Percentiles rank a stretch among this genome's conserved stretches.
phyloP scores from a whole-genome alignment of 345 rosid species.

The Moricandia arvensis region DNA sequence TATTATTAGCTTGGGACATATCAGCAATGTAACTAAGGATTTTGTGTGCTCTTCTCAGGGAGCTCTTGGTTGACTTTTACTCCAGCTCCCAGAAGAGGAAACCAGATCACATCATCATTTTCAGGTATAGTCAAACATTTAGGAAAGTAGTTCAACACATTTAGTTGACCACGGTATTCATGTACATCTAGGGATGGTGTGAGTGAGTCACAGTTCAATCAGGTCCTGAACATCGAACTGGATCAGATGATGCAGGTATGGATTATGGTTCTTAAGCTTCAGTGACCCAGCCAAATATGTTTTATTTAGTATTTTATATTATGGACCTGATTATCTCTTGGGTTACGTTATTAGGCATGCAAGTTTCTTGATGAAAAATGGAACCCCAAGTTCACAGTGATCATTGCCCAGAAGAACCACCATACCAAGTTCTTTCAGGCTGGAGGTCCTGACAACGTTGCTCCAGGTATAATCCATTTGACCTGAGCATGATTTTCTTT shows the following conservation, averaged over 20 bases:
- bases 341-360: constrained; percentile 67
- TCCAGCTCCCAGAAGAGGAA: constrained; percentile 65
- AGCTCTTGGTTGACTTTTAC: constrained; percentile 72
- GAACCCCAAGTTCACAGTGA: constrained; percentile 74
- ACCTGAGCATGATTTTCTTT: neutral
- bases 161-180: neutral
- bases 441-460: constrained; percentile 21
- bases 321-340: neutral
- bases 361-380: constrained; percentile 67
- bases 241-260: constrained; percentile 81
- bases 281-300: neutral
- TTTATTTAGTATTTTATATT: neutral
- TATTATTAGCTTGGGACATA: neutral
- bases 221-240: constrained; percentile 75
- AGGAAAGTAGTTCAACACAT: neutral
- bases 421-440: constrained; percentile 87
- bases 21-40: neutral
- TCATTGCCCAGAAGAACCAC: constrained; percentile 88
- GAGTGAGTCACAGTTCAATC: constrained; percentile 91
- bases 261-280: neutral
- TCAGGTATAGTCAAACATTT: constrained; percentile 48
- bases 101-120: constrained; percentile 83
- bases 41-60: constrained; percentile 48
- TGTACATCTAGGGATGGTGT: constrained; percentile 77
- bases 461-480: neutral